Conservation (phyloP, 2,329 filamentous ascomycete genomes). For the Aspergillus sclerotialis region DNA sequence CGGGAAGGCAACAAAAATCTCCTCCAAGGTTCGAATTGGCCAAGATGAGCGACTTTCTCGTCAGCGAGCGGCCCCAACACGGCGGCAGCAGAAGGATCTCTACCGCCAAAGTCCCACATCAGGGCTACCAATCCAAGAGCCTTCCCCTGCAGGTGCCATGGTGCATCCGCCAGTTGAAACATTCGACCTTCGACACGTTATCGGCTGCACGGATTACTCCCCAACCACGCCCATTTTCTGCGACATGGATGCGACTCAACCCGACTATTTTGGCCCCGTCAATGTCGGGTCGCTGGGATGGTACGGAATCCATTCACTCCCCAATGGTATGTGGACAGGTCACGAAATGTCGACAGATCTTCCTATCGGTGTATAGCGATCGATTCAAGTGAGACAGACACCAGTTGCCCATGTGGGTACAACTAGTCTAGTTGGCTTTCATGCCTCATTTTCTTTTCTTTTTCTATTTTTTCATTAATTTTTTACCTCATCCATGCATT, state of each 20-base stretch:
- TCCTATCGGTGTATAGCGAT: constrained; percentile 11
- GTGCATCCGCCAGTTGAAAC: constrained; percentile 10
- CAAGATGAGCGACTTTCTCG: constrained; percentile 16
- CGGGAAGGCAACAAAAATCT: constrained; percentile 32
- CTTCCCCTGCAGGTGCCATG: constrained; percentile 9
- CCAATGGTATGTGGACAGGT: constrained; percentile 9
- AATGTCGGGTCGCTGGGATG: constrained; percentile 12
- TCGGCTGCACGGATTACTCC: constrained; percentile 20
- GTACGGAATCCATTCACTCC: constrained; percentile 7
- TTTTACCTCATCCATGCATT: not conserved
- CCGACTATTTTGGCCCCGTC: constrained; percentile 2
- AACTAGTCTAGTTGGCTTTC: too few species aligned
- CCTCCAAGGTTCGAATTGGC: constrained; percentile 20
- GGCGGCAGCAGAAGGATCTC: constrained; percentile 8
- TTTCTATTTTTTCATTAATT: not conserved
- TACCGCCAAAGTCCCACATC: constrained; percentile 9
- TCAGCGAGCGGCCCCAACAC: constrained; percentile 1
- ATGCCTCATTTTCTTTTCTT: constrained; percentile 3
- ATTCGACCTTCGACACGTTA: constrained; percentile 18
- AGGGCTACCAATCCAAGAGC: constrained; percentile 8
- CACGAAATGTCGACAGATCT: constrained; percentile 13
- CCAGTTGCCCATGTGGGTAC: too few species aligned
- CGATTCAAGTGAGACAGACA: constrained; percentile 1
- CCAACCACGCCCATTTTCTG: constrained; percentile 21
- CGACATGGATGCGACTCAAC: constrained; percentile 14